Conservation (phyloP, 1,139 yeast genomes). For the Kodamaea alishanica region DNA sequence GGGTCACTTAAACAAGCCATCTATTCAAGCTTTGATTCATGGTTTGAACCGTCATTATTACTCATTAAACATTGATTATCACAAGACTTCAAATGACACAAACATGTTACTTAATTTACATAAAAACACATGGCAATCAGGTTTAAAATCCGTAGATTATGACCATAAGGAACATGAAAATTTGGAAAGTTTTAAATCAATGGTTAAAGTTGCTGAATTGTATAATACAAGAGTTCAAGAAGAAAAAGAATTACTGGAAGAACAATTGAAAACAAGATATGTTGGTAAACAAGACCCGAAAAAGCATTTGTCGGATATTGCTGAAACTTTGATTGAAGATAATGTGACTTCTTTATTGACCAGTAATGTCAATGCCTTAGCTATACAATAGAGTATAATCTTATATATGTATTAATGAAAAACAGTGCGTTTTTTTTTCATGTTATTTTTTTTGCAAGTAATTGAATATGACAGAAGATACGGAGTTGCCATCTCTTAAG, state of each 20-base stretch:
- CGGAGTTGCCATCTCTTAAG: slow-evolving; percentile 3
- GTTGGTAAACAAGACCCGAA: slow-evolving; percentile 99
- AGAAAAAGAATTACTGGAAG: slow-evolving; percentile 84
- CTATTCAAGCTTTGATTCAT: slow-evolving; percentile 94
- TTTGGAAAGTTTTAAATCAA: slow-evolving; percentile 64
- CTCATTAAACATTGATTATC: slow-evolving; percentile 90
- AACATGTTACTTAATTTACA: slow-evolving; percentile 92
- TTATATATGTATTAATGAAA: not conserved
- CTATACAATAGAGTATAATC: slow-evolving; percentile 50
- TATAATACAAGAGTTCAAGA: slow-evolving; percentile 90
- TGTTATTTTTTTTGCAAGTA: not conserved
- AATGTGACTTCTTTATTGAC: slow-evolving; percentile 85
- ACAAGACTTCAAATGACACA: slow-evolving; percentile 88
- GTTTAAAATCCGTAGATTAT: slow-evolving; percentile 76
- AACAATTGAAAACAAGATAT: slow-evolving; percentile 88
- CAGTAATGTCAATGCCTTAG: slow-evolving; percentile 83
- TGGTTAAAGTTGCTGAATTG: slow-evolving; percentile 88
- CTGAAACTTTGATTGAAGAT: slow-evolving; percentile 81
- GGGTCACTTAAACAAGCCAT: slow-evolving; percentile 95
- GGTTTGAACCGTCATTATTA: slow-evolving; percentile 97
- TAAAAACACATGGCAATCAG: slow-evolving; percentile 95
- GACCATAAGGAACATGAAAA: slow-evolving; percentile 75
- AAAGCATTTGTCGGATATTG: slow-evolving; percentile 90
- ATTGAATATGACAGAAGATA: not conserved
- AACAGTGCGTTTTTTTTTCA: not conserved